phyloP scores from a whole-genome alignment of 163 green algal species.

The Picocystis sp. region DNA sequence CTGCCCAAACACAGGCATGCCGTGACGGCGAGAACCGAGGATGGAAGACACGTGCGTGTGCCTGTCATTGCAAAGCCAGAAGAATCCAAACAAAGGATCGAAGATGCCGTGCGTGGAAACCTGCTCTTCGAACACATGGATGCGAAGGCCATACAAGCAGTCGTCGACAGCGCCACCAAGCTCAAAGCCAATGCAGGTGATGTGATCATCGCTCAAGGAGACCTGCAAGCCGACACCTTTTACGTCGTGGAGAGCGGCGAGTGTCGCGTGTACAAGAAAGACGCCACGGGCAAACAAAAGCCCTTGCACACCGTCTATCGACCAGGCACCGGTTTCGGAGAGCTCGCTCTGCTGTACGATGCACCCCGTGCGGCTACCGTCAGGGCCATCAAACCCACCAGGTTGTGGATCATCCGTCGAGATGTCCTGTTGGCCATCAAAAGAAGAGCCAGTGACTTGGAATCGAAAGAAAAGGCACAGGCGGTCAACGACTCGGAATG shows the following conservation, averaged over 20 bases:
- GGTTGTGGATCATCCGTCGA: slow-evolving; percentile 77
- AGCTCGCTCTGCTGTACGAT: slow-evolving; percentile 82
- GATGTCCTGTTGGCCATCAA: slow-evolving; percentile 33
- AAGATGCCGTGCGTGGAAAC: slow-evolving; percentile 43
- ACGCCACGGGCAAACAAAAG: no score
- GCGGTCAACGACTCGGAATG: no score
- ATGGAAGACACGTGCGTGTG: no score
- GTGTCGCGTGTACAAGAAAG: slow-evolving; percentile 38
- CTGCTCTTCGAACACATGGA: slow-evolving; percentile 47
- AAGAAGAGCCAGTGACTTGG: slow-evolving; percentile 2
- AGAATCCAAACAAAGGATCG: slow-evolving; percentile 11
- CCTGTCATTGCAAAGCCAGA: slow-evolving; percentile 2
- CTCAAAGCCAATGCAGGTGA: slow-evolving; percentile 30
- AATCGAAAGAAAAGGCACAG: not conserved
- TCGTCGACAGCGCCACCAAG: slow-evolving; percentile 66
- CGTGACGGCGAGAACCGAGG: no score
- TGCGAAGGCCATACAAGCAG: slow-evolving; percentile 51
- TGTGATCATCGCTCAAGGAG: slow-evolving; percentile 43
- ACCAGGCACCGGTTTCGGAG: slow-evolving; percentile 74
- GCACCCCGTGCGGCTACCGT: slow-evolving; percentile 66
- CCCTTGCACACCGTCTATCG: no score
- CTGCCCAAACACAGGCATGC: no score
- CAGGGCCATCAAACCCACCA: slow-evolving; percentile 53
- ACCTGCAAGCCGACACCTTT: slow-evolving; percentile 27
- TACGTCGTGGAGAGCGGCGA: slow-evolving; percentile 71